A percentile compares a stretch with the other conserved stretches of the same genome.
Evolutionary conservation across 208 protist species (phyloP).

Genomic region (Trypanosoma cruzi): DNA sequence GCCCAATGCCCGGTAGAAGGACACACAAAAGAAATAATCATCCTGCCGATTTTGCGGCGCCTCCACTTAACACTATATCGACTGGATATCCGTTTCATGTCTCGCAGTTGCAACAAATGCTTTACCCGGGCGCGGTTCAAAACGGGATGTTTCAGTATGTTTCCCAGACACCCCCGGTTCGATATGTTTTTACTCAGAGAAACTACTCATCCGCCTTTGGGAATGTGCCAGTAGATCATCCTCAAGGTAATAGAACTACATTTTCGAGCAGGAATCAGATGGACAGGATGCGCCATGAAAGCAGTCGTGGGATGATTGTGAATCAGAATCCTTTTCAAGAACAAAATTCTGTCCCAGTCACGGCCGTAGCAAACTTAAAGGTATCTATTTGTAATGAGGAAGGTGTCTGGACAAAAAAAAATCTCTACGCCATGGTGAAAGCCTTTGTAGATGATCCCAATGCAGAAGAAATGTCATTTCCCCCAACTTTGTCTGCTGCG

Average conservation of each 20-base stretch:
- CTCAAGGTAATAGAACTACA: neutral
- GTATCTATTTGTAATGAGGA: slow-evolving; percentile 32
- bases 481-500: slow-evolving; percentile 51
- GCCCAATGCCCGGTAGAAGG: slow-evolving; percentile 39
- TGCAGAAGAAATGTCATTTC: slow-evolving; percentile 64
- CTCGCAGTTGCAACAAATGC: slow-evolving; percentile 13
- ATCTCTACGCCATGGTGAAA: slow-evolving; percentile 69
- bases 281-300: neutral
- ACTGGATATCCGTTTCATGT: slow-evolving; percentile 2
- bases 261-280: neutral
- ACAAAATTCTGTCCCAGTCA: neutral
- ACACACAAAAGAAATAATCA: slow-evolving; percentile 25
- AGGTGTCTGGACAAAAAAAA: slow-evolving; percentile 71
- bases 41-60: neutral
- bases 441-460: slow-evolving; percentile 68
- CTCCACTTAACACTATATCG: neutral
- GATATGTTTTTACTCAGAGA: neutral
- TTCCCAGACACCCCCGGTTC: neutral
- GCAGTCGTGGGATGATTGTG: neutral
- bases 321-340: neutral
- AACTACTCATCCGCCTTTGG: slow-evolving; percentile 1
- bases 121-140: neutral
- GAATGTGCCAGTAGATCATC: neutral
- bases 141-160: neutral
- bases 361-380: neutral